phyloP scores from a whole-genome alignment of 768 basidiomycete species.

The Suillus ampliporus region DNA sequence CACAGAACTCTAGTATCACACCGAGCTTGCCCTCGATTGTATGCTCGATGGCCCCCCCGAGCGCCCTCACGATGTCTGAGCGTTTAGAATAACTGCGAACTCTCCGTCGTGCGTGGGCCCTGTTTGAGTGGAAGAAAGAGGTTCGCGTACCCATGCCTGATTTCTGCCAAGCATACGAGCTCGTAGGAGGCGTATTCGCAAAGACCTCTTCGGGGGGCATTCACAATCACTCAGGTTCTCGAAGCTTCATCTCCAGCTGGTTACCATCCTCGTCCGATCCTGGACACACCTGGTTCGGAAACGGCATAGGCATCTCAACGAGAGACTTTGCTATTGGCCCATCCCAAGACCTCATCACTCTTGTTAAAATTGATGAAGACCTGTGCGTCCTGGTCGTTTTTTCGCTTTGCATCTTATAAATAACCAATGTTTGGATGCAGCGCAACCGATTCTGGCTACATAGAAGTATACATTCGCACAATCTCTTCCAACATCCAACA shows the following conservation, averaged over 20 bases:
- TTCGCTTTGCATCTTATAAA: too few relatives aligned
- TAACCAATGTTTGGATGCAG: not conserved
- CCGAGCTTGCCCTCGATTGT: slow-evolving; percentile 46
- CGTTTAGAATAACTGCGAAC: slow-evolving; percentile 40
- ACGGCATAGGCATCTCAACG: slow-evolving; percentile 46
- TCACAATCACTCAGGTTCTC: slow-evolving; percentile 31
- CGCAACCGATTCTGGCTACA: slow-evolving; percentile 10
- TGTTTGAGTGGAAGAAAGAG: slow-evolving; percentile 32
- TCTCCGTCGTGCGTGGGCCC: slow-evolving; percentile 43
- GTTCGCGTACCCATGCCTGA: slow-evolving; percentile 38
- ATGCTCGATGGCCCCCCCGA: slow-evolving; percentile 32
- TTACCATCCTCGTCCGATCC: slow-evolving; percentile 23
- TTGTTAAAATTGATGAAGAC: slow-evolving; percentile 38
- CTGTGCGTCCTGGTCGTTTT: slow-evolving; percentile 17
- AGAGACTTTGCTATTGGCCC: slow-evolving; percentile 71
- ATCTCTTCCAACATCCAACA: slow-evolving; percentile 50
- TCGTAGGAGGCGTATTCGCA: slow-evolving; percentile 64
- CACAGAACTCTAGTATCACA: slow-evolving; percentile 42
- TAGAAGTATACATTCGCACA: slow-evolving; percentile 51
- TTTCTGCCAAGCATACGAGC: slow-evolving; percentile 57
- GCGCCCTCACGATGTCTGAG: slow-evolving; percentile 28
- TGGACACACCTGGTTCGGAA: slow-evolving; percentile 25
- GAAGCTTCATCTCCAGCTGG: slow-evolving; percentile 26
- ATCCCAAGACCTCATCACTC: slow-evolving; percentile 60
- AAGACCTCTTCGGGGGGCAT: slow-evolving; percentile 35